Percentiles rank a stretch among this genome's conserved stretches.
phyloP scores from a whole-genome alignment of 805 yeast genomes.

The Kodamaea kaohsiungensis region DNA sequence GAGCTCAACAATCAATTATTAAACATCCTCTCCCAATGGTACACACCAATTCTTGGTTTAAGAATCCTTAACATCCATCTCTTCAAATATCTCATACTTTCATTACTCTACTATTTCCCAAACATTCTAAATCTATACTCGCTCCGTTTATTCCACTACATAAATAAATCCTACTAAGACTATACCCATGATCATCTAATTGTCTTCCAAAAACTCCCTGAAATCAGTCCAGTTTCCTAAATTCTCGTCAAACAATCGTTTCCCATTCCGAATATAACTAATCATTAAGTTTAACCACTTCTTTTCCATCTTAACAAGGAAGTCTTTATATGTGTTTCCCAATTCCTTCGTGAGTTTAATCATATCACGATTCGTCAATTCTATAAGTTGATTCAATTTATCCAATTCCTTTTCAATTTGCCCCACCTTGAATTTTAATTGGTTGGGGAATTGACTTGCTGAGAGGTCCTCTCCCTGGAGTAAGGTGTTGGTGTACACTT shows the following conservation, averaged over 20 bases:
- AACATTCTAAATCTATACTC: not conserved
- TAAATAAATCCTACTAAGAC: not conserved
- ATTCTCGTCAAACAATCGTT: slow-evolving; percentile 31
- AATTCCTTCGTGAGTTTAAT: slow-evolving; percentile 43
- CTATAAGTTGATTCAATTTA: slow-evolving; percentile 51
- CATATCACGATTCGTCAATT: slow-evolving; percentile 45
- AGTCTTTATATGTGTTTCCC: slow-evolving; percentile 39
- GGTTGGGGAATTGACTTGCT: slow-evolving; percentile 12
- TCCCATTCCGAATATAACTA: slow-evolving; percentile 37
- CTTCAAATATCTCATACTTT: too few species aligned
- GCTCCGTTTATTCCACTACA: not conserved
- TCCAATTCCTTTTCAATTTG: slow-evolving; percentile 42
- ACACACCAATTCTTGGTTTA: too few species aligned
- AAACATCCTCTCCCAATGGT: too few species aligned
- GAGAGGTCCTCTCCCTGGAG: slow-evolving; percentile 6
- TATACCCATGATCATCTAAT: not conserved
- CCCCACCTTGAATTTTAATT: slow-evolving; percentile 29
- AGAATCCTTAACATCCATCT: too few species aligned
- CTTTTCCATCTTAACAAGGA: slow-evolving; percentile 40
- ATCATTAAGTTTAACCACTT: slow-evolving; percentile 41
- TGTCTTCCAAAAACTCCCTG: slow-evolving; percentile 16
- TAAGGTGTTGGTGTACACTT: slow-evolving; percentile 12
- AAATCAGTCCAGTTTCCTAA: slow-evolving; percentile 37
- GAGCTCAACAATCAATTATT: too few species aligned
- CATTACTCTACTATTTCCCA: too few species aligned